Conservation (phyloP, 2,329 filamentous ascomycete species). For the Fusarium compactum region DNA sequence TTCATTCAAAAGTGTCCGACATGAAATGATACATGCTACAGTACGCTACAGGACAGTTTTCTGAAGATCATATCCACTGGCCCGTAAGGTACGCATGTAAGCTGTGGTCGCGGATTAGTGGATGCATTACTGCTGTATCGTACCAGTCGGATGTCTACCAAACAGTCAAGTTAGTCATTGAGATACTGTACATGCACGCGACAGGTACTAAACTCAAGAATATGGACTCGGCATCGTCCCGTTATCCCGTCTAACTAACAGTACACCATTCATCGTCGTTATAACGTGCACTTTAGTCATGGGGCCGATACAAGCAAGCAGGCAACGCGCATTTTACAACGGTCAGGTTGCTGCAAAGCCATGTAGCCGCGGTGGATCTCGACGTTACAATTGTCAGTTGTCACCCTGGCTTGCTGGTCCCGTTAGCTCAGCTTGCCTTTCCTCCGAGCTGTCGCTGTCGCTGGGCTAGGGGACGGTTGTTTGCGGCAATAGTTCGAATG, state of each 20-base stretch:
- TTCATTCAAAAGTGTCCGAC: background rate
- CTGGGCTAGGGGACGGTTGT: conserved; percentile 8
- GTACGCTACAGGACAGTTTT: background rate
- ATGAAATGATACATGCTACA: background rate
- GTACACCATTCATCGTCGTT: background rate
- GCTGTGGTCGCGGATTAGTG: conserved; percentile 4
- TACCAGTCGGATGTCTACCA: conserved; percentile 21
- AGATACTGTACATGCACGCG: background rate
- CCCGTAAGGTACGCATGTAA: background rate
- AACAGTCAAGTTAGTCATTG: background rate
- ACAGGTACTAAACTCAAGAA: conserved; percentile 20
- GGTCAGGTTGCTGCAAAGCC: conserved; percentile 14
- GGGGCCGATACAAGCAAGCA: conserved; percentile 7
- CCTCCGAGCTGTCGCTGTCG: background rate
- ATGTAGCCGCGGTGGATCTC: conserved; percentile 10
- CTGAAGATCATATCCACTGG: conserved; percentile 17
- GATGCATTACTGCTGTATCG: background rate
- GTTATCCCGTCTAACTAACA: conserved; percentile 8
- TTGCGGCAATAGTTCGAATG: conserved; percentile 22
- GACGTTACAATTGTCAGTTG: background rate
- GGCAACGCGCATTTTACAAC: conserved; percentile 23
- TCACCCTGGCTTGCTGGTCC: conserved; percentile 2
- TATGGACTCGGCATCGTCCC: conserved; percentile 8
- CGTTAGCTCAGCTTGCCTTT: background rate
- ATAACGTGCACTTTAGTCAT: background rate